Conservation (phyloP, 345 rosid species). For the Ceriops decandra region DNA sequence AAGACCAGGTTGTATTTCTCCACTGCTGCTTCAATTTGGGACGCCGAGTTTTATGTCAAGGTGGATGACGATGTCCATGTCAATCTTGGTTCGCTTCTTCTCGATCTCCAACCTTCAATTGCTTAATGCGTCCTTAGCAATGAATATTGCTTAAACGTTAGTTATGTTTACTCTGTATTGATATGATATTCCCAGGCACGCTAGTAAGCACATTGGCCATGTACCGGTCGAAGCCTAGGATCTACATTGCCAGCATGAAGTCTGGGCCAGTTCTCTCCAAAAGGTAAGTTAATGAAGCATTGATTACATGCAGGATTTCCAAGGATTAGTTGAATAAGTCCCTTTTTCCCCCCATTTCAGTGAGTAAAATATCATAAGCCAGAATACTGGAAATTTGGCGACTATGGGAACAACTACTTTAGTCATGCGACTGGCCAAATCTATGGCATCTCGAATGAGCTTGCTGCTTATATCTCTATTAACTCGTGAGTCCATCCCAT, state of each 20-base stretch:
- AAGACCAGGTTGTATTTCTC: constrained; percentile 80
- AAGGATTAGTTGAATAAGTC: too few species aligned
- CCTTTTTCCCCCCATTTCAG: constrained; percentile 23
- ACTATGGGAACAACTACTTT: constrained; percentile 85
- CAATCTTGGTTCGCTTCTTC: constrained; percentile 44
- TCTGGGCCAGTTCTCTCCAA: constrained; percentile 84
- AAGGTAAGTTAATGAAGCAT: constrained; percentile 38
- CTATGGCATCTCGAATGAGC: constrained; percentile 84
- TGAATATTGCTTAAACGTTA: not conserved
- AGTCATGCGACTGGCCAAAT: constrained; percentile 92
- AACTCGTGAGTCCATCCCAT: constrained; percentile 47
- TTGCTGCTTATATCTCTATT: constrained; percentile 71
- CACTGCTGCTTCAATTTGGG: constrained; percentile 71
- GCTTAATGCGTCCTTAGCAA: not conserved
- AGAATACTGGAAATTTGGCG: constrained; percentile 92
- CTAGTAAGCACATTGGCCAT: constrained; percentile 49
- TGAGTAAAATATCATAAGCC: constrained; percentile 78
- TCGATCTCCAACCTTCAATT: not conserved
- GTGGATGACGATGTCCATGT: constrained; percentile 91
- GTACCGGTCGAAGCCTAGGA: constrained; percentile 57
- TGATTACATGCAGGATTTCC: not conserved
- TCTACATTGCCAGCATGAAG: constrained; percentile 94
- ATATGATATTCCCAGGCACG: constrained; percentile 35
- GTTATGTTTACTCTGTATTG: not conserved
- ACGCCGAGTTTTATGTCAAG: constrained; percentile 76